Base-by-base conservation (phyloP, 2,329 filamentous ascomycete genomes). In the Pseudogymnoascus sp. region DNA sequence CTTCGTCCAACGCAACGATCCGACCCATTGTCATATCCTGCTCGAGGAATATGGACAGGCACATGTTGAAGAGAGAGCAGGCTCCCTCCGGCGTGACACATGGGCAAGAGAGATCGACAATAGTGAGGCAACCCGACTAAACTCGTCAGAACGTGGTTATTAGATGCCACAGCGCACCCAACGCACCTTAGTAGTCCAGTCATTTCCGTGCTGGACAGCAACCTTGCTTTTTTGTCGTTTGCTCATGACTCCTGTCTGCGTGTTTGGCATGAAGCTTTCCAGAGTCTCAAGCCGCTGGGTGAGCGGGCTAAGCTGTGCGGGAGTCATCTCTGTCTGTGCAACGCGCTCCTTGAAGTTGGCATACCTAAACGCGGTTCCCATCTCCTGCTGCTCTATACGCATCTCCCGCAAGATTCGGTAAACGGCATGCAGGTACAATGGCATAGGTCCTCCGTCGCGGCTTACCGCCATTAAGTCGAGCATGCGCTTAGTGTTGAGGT, bases 41-140 rank as follows among this genome's bases (percentile, higher is more conserved):
- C 62, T 87, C 81, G 0, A 90, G 71, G 67, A 90, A 90, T 0
- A 89, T 73, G 2, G 78, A 78, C 1, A 93, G 75, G 18, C 83
- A 87, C 39, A 91, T 86, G 60, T 88, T 85, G 72, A 93, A 93
- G 0, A 93, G 74, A 0, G 82, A 77, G 67, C 88, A 93, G 0
- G 88, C 88, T 37, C 81, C 83, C 22, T 85, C 81, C 0, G 83
- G 71, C 0, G 85, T 85, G 4, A 91, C 76, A 65, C 87, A 90
- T 0, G 88, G 86, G 68, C 88, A 89, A 0, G 84, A 89, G 0
- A 94, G 75, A 66, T 94, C 89, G 5, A 91, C 75, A 57, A 90
- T 87, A 0, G 83, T 88, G 0, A 89, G 72, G 9, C 75, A 74
- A 1, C 83, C 82, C 0, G 78, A 72, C 58, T 76, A 14, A 1